Evolutionary conservation across 106 monocot genomes (phyloP), one percentile per base, ranked within the genome.

Genomic region (Iris macrosiphon): DNA sequence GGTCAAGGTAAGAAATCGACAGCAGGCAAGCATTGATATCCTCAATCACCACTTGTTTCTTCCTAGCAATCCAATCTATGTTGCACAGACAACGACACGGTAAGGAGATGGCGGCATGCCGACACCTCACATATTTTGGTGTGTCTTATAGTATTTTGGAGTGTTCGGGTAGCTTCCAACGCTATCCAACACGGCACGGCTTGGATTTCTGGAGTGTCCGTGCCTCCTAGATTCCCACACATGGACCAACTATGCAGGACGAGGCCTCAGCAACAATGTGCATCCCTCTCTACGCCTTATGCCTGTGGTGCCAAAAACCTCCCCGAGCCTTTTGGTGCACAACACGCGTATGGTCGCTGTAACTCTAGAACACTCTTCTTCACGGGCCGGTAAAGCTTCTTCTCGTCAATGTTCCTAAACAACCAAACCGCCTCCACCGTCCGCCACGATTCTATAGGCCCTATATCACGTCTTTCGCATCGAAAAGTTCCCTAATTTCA

Each of bases 241-340:
- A 73, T 59, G 62, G 74, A 81, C 90, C 90, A 90, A 2, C 90
- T 84, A 29, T 84, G 81, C 6, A 84, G 77, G 13, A 57, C 17
- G 35, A 90, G 61, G 57, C 68, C 66, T 31, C 60, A 22, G 25
- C 40, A 49, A 18, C 51, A 42, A 6, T 74, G 55, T 5, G 55
- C 37, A 12, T 39, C 42, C 0, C 22, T 21, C 27, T 60, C 57
- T n/a, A n/a, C 1, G 15, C 38, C n/a, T 50, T 20, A 21, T 67
- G 59, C 49, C 24, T 70, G 62, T 80, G 77, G 48, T 69, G 77
- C 65, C 67, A 75, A 28, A 78, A 52, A 28, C 78, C 61, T 2
- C 80, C 69, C 42, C 57, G 45, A 0, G 89, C 9, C 90, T 81
- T 44, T 63, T 80, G 23, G 24, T 45, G 58, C 84, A 90, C 13